Percentiles rank a stretch among this genome's conserved stretches.
Conservation (phyloP, 2,329 filamentous ascomycete species). For the Zarea fungicola region DNA sequence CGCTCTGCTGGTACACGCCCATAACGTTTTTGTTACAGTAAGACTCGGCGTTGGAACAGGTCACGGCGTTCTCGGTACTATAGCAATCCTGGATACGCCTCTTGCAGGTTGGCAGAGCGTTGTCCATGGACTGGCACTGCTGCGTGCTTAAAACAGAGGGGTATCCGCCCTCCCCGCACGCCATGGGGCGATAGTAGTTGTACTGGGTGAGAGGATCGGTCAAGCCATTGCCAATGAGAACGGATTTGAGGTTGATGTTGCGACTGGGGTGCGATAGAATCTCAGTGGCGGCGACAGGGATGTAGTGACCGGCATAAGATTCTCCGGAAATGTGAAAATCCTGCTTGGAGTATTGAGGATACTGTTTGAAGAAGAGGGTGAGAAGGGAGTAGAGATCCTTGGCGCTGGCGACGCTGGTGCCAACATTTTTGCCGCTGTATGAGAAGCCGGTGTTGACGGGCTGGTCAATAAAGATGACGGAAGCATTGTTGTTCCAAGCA, state of each 20-base stretch:
- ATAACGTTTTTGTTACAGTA: slow-evolving; percentile 98
- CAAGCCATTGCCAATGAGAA: slow-evolving; percentile 93
- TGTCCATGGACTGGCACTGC: slow-evolving; percentile 85
- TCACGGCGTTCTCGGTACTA: slow-evolving; percentile 82
- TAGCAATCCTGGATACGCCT: slow-evolving; percentile 88
- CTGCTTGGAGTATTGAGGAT: slow-evolving; percentile 90
- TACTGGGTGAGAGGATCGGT: slow-evolving; percentile 94
- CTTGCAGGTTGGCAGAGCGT: slow-evolving; percentile 82
- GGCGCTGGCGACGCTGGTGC: slow-evolving; percentile 89
- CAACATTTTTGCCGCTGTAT: slow-evolving; percentile 84
- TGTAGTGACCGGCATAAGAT: slow-evolving; percentile 94
- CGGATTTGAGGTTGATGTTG: slow-evolving; percentile 96
- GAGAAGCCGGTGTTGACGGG: slow-evolving; percentile 98
- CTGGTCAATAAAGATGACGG: slow-evolving; percentile 98
- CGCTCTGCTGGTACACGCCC: slow-evolving; percentile 87
- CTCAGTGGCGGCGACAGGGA: slow-evolving; percentile 85
- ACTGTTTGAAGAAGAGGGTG: slow-evolving; percentile 98
- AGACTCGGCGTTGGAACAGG: slow-evolving; percentile 89
- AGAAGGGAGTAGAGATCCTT: slow-evolving; percentile 97
- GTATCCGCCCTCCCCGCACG: slow-evolving; percentile 92
- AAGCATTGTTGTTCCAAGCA: slow-evolving; percentile 96
- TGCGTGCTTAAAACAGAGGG: slow-evolving; percentile 73
- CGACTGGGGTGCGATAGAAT: slow-evolving; percentile 91
- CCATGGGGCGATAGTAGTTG: slow-evolving; percentile 94
- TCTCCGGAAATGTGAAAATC: slow-evolving; percentile 98